Conservation (phyloP, 208 protist genomes). For the Lotmaria passim region DNA sequence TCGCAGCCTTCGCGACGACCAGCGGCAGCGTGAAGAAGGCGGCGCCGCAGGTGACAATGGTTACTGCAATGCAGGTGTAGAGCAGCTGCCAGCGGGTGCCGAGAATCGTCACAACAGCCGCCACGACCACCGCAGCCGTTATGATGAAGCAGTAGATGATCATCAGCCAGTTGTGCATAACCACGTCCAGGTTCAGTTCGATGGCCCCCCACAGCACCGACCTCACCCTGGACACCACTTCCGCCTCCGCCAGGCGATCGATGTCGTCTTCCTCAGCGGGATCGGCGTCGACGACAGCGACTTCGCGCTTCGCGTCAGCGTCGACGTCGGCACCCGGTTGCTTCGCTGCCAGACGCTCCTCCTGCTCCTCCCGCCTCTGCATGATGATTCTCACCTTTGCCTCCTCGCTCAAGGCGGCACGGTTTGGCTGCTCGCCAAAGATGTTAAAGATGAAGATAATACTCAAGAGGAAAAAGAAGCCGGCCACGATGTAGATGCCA, state of each 20-base stretch:
- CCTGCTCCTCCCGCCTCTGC: not conserved
- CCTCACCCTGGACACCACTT: no score
- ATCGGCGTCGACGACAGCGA: no score
- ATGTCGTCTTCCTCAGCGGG: no score
- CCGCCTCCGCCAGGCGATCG: no score
- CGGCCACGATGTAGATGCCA: constrained; percentile 46
- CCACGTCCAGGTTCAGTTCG: constrained; percentile 28
- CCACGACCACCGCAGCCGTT: constrained; percentile 27
- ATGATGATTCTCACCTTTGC: no score
- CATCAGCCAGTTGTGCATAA: constrained; percentile 21
- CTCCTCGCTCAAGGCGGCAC: constrained; percentile 47
- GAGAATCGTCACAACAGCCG: constrained; percentile 27
- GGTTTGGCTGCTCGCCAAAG: constrained; percentile 58
- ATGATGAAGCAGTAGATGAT: constrained; percentile 33
- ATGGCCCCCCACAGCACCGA: constrained; percentile 25
- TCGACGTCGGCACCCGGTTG: constrained; percentile 19
- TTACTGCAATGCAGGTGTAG: constrained; percentile 20
- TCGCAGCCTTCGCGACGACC: constrained; percentile 39
- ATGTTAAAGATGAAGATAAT: constrained; percentile 64
- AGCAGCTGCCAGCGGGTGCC: constrained; percentile 21
- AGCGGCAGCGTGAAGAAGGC: constrained; percentile 40
- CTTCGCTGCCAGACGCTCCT: not conserved
- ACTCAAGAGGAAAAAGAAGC: constrained; percentile 46
- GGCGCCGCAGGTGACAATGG: constrained; percentile 14
- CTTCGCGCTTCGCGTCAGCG: no score